These are phyloP conservation scores for Rhodotorula glutinis DNA, from an alignment of 1,284 basidiomycete species.

Conservation along the genomic window DNA sequence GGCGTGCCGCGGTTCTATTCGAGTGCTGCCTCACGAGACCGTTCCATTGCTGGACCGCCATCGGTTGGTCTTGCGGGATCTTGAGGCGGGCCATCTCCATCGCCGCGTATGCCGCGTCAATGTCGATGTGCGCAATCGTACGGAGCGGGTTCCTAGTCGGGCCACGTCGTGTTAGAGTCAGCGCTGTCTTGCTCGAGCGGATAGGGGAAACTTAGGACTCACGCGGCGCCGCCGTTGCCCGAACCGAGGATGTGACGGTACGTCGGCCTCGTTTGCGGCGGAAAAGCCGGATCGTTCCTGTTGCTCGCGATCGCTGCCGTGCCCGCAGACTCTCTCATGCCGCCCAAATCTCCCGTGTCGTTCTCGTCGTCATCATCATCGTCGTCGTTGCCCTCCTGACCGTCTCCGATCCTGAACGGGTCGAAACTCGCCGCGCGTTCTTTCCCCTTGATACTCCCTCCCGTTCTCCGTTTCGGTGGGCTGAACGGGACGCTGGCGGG, in stretches of 20 bases:
- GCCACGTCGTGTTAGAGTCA: too few relatives aligned
- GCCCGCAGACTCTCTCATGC: too few relatives aligned
- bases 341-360: too few relatives aligned
- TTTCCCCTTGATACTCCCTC: constrained; percentile 34
- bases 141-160: constrained; percentile 49
- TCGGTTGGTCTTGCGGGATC: constrained; percentile 49
- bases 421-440: constrained; percentile 8
- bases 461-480: constrained; percentile 30
- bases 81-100: constrained; percentile 21
- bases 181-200: too few relatives aligned
- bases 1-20: not conserved
- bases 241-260: constrained; percentile 26
- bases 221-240: constrained; percentile 26
- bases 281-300: constrained; percentile 6
- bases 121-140: constrained; percentile 77
- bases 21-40: constrained; percentile 47
- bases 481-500: constrained; percentile 19
- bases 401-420: not conserved
- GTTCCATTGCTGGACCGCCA: constrained; percentile 92
- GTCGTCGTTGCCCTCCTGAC: not conserved
- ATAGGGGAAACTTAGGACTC: not conserved
- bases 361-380: not conserved
- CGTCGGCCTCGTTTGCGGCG: constrained; percentile 6
- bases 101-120: constrained; percentile 60
- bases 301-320: not conserved